Percentiles rank a stretch among this genome's conserved stretches.
Evolutionary conservation across 495 filamentous ascomycete genomes (phyloP).

Genomic region (Neurospora sp.): DNA sequence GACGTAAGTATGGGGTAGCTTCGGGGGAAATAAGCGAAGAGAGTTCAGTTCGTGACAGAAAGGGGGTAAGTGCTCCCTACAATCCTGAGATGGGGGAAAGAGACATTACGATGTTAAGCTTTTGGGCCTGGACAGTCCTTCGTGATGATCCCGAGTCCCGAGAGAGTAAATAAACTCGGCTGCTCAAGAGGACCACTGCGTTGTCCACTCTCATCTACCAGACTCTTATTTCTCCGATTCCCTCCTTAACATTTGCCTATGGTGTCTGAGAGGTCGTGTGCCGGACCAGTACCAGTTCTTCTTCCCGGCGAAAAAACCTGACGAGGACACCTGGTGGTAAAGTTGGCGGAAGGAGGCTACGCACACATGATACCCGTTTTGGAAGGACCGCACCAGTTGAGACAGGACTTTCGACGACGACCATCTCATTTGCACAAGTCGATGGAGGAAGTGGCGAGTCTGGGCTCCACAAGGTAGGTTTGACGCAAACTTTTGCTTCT

Average conservation of each 20-base stretch:
- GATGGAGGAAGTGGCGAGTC: neutral
- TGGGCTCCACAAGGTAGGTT: neutral
- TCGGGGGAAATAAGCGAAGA: too few relatives aligned
- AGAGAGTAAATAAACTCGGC: too few relatives aligned
- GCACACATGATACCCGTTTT: neutral
- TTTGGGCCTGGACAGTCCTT: too few relatives aligned
- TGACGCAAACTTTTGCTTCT: neutral
- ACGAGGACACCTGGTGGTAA: neutral
- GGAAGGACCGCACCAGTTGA: neutral
- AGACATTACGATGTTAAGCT: too few relatives aligned
- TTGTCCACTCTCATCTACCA: neutral
- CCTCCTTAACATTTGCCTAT: neutral
- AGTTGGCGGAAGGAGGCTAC: neutral
- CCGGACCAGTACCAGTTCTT: too few relatives aligned
- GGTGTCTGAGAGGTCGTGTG: neutral
- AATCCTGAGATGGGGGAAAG: too few relatives aligned
- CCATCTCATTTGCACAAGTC: neutral
- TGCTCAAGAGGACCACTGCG: neutral
- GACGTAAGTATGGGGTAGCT: too few relatives aligned
- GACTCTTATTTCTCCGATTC: neutral
- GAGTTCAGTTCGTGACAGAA: too few relatives aligned
- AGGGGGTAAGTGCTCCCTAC: too few relatives aligned
- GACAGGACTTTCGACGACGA: neutral
- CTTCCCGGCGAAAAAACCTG: neutral
- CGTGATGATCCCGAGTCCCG: too few relatives aligned